phyloP scores from a whole-genome alignment of 1,284 basidiomycete species.

The Boletus sp. region DNA sequence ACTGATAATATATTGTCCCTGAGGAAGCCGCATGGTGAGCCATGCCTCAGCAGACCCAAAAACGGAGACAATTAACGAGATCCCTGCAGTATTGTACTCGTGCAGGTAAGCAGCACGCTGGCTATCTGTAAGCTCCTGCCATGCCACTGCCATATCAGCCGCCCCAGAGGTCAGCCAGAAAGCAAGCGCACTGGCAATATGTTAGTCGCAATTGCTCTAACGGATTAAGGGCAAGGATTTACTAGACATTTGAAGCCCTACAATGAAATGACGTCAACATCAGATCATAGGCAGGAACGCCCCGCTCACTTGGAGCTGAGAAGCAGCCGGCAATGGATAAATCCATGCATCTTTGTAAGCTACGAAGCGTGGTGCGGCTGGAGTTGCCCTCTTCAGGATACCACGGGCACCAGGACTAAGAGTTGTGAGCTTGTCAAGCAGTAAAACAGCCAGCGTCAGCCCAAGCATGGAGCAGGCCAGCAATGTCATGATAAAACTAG shows the following conservation, averaged over 20 bases:
- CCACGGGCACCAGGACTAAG: constrained; percentile 14
- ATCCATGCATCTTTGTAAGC: constrained; percentile 2
- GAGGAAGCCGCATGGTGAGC: constrained; percentile 42
- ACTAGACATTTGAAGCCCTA: constrained; percentile 14
- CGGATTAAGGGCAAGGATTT: neutral
- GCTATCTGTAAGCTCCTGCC: constrained; percentile 41
- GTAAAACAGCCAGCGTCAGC: neutral
- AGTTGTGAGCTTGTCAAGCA: neutral
- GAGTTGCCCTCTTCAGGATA: constrained; percentile 11
- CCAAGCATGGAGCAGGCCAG: neutral
- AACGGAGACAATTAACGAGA: constrained; percentile 51
- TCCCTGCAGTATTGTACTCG: constrained; percentile 48
- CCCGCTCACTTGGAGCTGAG: constrained; percentile 3
- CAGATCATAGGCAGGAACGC: too few species aligned
- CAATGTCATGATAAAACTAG: neutral
- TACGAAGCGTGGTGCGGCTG: constrained; percentile 9
- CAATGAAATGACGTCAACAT: neutral
- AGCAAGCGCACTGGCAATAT: neutral
- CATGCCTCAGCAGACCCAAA: constrained; percentile 53
- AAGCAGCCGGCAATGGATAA: neutral
- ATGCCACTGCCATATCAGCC: constrained; percentile 48
- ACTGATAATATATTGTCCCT: constrained; percentile 41
- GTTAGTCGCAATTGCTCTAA: neutral
- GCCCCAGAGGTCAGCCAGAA: constrained; percentile 39
- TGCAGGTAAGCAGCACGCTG: constrained; percentile 35